Conservation (phyloP, 2,329 filamentous ascomycete species). For the Purpureocillium lavendulum region DNA sequence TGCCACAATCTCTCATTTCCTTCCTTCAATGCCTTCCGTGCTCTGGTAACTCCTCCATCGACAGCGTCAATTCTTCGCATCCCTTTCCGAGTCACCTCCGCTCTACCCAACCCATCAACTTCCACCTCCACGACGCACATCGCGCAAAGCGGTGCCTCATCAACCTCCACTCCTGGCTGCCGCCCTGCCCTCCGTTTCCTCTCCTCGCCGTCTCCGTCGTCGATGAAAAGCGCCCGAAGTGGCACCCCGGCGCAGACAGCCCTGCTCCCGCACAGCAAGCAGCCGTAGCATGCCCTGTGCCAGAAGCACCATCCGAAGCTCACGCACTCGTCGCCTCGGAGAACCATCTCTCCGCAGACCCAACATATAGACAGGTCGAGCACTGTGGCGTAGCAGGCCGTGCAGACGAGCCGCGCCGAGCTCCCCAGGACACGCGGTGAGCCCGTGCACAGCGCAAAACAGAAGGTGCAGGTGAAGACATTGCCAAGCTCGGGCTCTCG, state of each 20-base stretch:
- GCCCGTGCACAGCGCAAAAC: slow-evolving; percentile 32
- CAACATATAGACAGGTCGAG: slow-evolving; percentile 47
- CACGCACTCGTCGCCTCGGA: slow-evolving; percentile 44
- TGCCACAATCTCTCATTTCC: slow-evolving; percentile 13
- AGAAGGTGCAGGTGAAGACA: slow-evolving; percentile 47
- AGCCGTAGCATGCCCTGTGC: slow-evolving; percentile 49
- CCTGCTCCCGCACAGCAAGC: slow-evolving; percentile 40
- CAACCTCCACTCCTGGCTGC: slow-evolving; percentile 31
- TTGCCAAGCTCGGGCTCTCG: neutral
- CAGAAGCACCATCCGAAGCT: slow-evolving; percentile 55
- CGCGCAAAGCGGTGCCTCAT: slow-evolving; percentile 39
- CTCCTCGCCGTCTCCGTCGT: slow-evolving; percentile 2
- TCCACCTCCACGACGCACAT: slow-evolving; percentile 35
- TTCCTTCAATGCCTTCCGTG: slow-evolving; percentile 27
- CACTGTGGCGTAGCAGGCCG: slow-evolving; percentile 35
- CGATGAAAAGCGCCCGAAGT: slow-evolving; percentile 24
- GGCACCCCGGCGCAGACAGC: slow-evolving; percentile 25
- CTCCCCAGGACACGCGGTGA: slow-evolving; percentile 33
- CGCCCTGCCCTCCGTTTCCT: slow-evolving; percentile 9
- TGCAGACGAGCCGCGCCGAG: slow-evolving; percentile 39
- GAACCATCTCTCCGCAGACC: slow-evolving; percentile 48
- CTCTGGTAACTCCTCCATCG: slow-evolving; percentile 38
- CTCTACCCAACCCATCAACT: slow-evolving; percentile 19
- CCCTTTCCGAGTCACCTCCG: slow-evolving; percentile 29
- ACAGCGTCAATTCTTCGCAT: slow-evolving; percentile 31